These are phyloP conservation scores for Cetraspora pellucida DNA, from an alignment of 192 early-diverging fungal species.

Conservation along the genomic window DNA sequence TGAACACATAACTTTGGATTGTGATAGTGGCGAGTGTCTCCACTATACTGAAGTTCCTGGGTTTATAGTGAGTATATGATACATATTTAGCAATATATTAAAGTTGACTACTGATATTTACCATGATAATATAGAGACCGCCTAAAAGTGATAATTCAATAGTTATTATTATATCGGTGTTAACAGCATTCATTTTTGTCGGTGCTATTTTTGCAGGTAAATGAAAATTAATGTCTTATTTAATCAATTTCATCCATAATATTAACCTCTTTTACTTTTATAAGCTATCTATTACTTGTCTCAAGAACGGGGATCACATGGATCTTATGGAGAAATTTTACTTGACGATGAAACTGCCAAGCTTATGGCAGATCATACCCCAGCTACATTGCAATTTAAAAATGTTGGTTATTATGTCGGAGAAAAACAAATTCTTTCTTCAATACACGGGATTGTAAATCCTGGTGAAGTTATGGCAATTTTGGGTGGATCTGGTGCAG, in stretches of 20 bases:
- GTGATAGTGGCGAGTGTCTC: conserved; percentile 83
- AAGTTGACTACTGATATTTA: background rate
- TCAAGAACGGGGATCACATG: conserved; percentile 28
- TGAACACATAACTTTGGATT: conserved; percentile 75
- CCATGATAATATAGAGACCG: conserved; percentile 47
- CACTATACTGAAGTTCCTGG: conserved; percentile 87
- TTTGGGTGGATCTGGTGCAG: conserved; percentile 90
- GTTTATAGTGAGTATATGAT: conserved; percentile 46
- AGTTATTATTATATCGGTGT: conserved; percentile 45
- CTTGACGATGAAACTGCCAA: conserved; percentile 63
- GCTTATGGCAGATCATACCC: conserved; percentile 75
- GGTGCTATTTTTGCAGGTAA: conserved; percentile 39
- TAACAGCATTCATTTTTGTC: conserved; percentile 44
- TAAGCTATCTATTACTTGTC: conserved; percentile 18
- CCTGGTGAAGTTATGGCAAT: conserved; percentile 92
- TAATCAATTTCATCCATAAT: background rate
- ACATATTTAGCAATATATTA: background rate
- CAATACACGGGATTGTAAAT: conserved; percentile 72
- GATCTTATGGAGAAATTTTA: conserved; percentile 38
- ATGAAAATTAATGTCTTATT: background rate
- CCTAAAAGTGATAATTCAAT: conserved; percentile 44
- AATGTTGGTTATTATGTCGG: conserved; percentile 60
- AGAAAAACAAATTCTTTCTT: conserved; percentile 45
- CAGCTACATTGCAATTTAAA: conserved; percentile 67
- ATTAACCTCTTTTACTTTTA: background rate